Conservation (phyloP, 768 basidiomycete species). For the Pulveroboletus sp. region DNA sequence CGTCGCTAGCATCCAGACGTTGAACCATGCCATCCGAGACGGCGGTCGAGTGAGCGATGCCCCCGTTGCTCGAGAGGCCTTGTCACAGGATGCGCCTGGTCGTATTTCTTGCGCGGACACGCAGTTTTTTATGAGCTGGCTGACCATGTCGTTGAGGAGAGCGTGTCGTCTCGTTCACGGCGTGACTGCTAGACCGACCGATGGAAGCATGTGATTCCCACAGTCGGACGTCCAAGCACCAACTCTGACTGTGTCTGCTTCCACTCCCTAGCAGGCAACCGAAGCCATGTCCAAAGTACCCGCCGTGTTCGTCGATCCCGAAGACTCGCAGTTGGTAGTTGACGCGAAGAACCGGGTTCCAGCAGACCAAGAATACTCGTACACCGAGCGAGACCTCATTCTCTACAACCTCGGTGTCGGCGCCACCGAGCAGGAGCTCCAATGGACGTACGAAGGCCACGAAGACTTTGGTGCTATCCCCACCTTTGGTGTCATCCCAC, state of each 20-base stretch:
- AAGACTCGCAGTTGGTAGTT: slow-evolving; percentile 78
- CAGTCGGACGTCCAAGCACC: too few species aligned
- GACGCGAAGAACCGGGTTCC: slow-evolving; percentile 67
- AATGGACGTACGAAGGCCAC: slow-evolving; percentile 88
- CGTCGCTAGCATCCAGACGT: too few species aligned
- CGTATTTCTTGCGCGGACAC: too few species aligned
- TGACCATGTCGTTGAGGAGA: too few species aligned
- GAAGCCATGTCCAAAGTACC: slow-evolving; percentile 36
- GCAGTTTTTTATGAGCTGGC: too few species aligned
- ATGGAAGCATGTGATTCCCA: too few species aligned
- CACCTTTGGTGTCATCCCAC: slow-evolving; percentile 94
- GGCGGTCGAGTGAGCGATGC: too few species aligned
- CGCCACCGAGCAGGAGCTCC: slow-evolving; percentile 86
- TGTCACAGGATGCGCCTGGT: too few species aligned
- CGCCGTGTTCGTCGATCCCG: slow-evolving; percentile 61
- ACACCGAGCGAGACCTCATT: slow-evolving; percentile 87
- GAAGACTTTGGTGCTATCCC: slow-evolving; percentile 84
- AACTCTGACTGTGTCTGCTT: not conserved
- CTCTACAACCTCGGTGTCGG: slow-evolving; percentile 95
- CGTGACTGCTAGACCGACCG: too few species aligned
- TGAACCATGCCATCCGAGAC: too few species aligned
- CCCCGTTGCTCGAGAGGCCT: too few species aligned
- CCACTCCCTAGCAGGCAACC: not conserved
- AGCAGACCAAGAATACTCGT: slow-evolving; percentile 60
- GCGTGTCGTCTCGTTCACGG: too few species aligned